A percentile compares a stretch with the other conserved stretches of the same genome.
Evolutionary conservation across 352 stramenopile genomes (phyloP).

Genomic region (Phytophthora ramorum): DNA sequence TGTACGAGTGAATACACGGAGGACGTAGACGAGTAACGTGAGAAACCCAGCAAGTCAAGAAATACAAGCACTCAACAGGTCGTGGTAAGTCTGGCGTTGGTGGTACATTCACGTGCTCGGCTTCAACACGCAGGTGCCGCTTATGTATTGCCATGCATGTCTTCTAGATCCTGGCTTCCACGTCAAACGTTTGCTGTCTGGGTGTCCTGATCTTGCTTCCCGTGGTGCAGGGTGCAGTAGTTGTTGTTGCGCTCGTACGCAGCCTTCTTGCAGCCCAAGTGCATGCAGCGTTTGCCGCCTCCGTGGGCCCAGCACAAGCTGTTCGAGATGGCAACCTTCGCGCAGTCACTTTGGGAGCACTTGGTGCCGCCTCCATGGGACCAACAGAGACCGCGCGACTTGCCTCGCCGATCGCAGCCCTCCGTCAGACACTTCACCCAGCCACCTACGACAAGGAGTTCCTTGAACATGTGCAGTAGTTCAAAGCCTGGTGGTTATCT

Average conservation of each 20-base stretch:
- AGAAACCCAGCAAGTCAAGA: slow-evolving; percentile 23
- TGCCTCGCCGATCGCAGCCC: slow-evolving; percentile 44
- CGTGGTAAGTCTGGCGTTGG: slow-evolving; percentile 10
- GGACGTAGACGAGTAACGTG: slow-evolving; percentile 31
- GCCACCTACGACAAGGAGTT: slow-evolving; percentile 24
- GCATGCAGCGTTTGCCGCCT: slow-evolving; percentile 45
- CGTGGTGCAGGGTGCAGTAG: slow-evolving; percentile 48
- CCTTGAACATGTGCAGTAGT: not conserved
- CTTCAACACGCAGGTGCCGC: slow-evolving; percentile 1
- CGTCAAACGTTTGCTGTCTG: slow-evolving; percentile 6
- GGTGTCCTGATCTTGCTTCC: slow-evolving; percentile 2
- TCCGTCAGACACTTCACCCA: slow-evolving; percentile 49
- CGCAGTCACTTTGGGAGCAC: slow-evolving; percentile 33
- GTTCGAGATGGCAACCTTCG: slow-evolving; percentile 50
- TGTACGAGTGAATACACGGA: slow-evolving; percentile 29
- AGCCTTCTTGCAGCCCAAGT: slow-evolving; percentile 41
- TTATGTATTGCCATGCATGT: slow-evolving; percentile 11
- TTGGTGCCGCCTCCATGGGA: slow-evolving; percentile 50
- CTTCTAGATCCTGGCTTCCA: not conserved
- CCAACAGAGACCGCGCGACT: slow-evolving; percentile 56
- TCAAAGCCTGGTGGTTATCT: not conserved
- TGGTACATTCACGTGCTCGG: not conserved
- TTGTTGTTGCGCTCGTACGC: slow-evolving; percentile 52
- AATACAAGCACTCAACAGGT: slow-evolving; percentile 37
- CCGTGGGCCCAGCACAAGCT: slow-evolving; percentile 47